These are phyloP conservation scores for Crithidia thermophila DNA, from an alignment of 208 protist genomes.

Conservation along the genomic window DNA sequence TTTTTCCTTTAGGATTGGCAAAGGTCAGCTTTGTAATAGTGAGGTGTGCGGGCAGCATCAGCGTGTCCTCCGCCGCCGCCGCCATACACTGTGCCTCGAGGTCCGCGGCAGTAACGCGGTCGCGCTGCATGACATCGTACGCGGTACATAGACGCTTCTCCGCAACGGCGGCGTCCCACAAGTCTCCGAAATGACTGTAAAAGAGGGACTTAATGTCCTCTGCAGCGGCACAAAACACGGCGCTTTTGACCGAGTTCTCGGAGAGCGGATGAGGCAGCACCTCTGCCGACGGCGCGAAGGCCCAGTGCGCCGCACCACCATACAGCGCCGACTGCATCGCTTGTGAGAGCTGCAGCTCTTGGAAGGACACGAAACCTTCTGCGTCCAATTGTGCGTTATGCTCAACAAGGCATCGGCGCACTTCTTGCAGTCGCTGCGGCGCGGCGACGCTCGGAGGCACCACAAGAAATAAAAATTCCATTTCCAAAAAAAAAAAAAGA, in stretches of 20 bases:
- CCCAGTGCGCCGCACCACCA: conserved; percentile 47
- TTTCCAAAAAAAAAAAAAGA: background rate
- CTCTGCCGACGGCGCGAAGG: conserved; percentile 33
- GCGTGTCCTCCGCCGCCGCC: conserved; percentile 9
- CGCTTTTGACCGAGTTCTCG: background rate
- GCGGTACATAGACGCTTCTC: conserved; percentile 64
- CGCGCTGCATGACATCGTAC: conserved; percentile 45
- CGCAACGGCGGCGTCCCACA: conserved; percentile 68
- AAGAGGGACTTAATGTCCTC: conserved; percentile 54
- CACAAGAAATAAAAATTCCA: conserved; percentile 12
- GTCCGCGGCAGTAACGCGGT: conserved; percentile 31
- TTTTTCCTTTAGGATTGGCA: background rate
- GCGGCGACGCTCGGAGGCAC: background rate
- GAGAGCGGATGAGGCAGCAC: conserved; percentile 25
- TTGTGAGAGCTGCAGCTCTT: conserved; percentile 40
- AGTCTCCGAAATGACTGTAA: conserved; percentile 53
- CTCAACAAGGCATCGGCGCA: conserved; percentile 2
- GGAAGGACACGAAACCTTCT: conserved; percentile 35
- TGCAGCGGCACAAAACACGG: conserved; percentile 15
- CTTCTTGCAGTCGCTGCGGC: background rate
- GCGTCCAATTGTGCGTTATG: conserved; percentile 51
- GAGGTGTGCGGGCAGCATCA: conserved; percentile 18
- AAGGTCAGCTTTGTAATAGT: conserved; percentile 12
- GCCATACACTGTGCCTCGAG: conserved; percentile 37
- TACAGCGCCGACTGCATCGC: conserved; percentile 72